Evolutionary conservation across 306 rosid genomes (phyloP), one percentile per base, ranked within the genome.

Genomic region (Cicer bijugum): DNA sequence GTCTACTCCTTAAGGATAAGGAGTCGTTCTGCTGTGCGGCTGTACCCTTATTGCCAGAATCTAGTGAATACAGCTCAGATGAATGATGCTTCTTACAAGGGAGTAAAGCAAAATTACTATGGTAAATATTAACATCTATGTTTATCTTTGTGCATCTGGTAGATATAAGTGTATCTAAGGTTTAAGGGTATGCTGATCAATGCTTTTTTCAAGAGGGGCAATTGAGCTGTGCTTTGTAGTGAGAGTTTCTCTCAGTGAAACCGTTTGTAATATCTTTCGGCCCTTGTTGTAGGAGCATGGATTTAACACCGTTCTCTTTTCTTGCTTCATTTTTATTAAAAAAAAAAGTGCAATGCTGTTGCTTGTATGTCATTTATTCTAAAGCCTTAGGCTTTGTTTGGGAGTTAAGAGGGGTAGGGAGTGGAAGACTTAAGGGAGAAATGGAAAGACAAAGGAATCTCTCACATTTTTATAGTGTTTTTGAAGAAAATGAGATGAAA

Each of bases 1-100:
- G 98, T 76, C 85, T 94, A 53, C 84, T 94, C 78, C 91, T 94
- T 1, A 94, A 91, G 88, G 97, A 94, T 78, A 94, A 91, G 75
- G 98, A 94, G 59, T 82, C 91, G 8, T 94, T 91, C 74, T 94
- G 98, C 73, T 94, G 98, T 38, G 96, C 91, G 64, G 91, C 91
- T 19, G 83, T 85, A 11, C 90, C 96, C 45, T 62, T 81, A 23
- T 81, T 87, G 72, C 87, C 84, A 20, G 98, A 93, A 71, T 91
- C 95, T 39, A 87, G 92, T 58, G 98, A 91, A 56, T 94, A 87
- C 71, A 88, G 92, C 81, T 94, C 98, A 5, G 98, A 94, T 65
- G 97, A 89, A 28, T 86, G 75, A 84, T 76, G 78, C 48, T 76
- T 20, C 48, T 76, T 20, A 65, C 7, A 9, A 23, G 39, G 23